Conservation (phyloP, 257 asterid species). For the Ballota nigra region DNA sequence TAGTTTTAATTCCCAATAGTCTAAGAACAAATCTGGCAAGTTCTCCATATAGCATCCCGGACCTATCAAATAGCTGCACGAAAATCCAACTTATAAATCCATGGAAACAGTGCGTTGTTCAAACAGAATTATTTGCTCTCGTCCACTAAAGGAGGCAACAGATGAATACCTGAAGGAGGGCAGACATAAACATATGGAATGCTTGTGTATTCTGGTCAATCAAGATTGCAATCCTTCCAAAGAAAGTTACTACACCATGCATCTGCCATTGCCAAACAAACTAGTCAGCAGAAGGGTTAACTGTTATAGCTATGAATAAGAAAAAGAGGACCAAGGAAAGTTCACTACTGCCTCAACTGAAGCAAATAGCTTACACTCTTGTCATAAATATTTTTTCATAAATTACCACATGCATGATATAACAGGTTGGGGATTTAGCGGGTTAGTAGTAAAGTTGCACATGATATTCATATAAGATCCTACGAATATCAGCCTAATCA, state of each 20-base stretch:
- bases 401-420: not conserved
- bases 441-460: not conserved
- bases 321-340: not conserved
- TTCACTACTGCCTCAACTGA: not conserved
- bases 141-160: too few relatives aligned
- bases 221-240: conserved; percentile 80
- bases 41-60: conserved; percentile 91
- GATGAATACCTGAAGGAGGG: conserved; percentile 79
- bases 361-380: not conserved
- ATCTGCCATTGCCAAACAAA: conserved; percentile 50
- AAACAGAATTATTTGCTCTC: not conserved
- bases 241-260: conserved; percentile 89
- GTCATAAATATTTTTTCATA: not conserved
- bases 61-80: conserved; percentile 84
- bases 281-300: not conserved
- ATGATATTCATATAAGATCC: not conserved
- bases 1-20: conserved; percentile 69
- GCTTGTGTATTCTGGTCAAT: conserved; percentile 97
- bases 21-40: conserved; percentile 94
- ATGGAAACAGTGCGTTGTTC: not conserved
- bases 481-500: not conserved
- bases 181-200: conserved; percentile 85
- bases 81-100: not conserved
- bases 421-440: not conserved
- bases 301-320: not conserved